Evolutionary conservation across 495 filamentous ascomycete genomes (phyloP).

Genomic region (Aspergillus nanangensis): DNA sequence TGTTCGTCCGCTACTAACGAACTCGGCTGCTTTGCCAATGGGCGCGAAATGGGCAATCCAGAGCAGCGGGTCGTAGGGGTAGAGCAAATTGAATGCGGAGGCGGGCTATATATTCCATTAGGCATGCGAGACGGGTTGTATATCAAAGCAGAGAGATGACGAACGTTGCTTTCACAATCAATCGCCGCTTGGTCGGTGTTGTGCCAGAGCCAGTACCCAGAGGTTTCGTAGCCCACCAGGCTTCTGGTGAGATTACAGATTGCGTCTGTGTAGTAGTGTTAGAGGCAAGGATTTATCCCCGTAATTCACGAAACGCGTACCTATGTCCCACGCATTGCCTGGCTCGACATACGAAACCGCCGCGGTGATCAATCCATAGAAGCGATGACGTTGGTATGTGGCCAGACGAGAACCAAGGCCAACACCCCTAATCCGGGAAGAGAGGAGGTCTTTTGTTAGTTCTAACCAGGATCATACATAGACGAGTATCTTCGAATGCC

Average conservation of each 20-base stretch:
- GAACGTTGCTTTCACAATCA: background rate
- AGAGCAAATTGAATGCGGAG: background rate
- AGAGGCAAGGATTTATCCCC: no score
- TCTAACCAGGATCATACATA: background rate
- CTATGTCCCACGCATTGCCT: background rate
- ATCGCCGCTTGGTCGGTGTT: conserved; percentile 4
- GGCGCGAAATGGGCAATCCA: background rate
- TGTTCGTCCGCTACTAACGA: background rate
- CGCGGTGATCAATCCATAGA: background rate
- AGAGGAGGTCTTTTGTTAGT: background rate
- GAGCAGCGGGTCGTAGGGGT: background rate
- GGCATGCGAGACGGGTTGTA: background rate
- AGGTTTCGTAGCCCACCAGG: conserved; percentile 1
- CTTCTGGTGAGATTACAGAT: background rate
- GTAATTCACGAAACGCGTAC: background rate
- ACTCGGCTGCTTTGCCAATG: background rate
- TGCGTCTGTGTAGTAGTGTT: background rate
- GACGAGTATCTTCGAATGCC: no score
- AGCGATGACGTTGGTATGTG: background rate
- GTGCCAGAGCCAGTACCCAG: conserved; percentile 3
- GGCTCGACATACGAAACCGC: background rate
- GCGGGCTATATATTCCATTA: no score
- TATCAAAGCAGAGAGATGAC: background rate
- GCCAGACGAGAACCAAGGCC: background rate
- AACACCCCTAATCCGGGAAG: conserved; percentile 3